A percentile compares a stretch with the other conserved stretches of the same genome.
phyloP scores from a whole-genome alignment of 2,329 filamentous ascomycete species.

The Penicillium sp. region DNA sequence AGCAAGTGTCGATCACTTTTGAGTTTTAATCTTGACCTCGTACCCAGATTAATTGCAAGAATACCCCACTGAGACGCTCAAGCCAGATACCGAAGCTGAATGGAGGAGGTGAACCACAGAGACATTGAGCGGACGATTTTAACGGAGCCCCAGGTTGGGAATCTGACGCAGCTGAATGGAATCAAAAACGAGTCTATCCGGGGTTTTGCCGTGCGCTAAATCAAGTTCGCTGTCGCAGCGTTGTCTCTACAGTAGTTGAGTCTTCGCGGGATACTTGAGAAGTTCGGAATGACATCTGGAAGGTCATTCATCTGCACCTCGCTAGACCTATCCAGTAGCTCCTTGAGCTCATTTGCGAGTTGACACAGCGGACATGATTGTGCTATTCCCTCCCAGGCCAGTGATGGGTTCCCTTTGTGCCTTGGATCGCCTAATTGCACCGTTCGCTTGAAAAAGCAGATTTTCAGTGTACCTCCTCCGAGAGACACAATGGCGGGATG shows the following conservation, averaged over 20 bases:
- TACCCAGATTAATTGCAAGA: background rate
- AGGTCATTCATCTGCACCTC: background rate
- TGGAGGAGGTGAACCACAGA: background rate
- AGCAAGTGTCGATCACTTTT: background rate
- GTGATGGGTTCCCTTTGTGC: constrained; percentile 11
- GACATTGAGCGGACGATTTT: background rate
- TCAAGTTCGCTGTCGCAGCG: background rate
- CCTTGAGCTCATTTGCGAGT: constrained; percentile 5
- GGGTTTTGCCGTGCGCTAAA: constrained; percentile 2
- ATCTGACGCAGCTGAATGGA: constrained; percentile 1
- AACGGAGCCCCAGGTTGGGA: background rate
- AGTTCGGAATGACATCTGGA: background rate
- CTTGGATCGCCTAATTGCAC: constrained; percentile 12
- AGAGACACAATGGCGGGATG: constrained; percentile 1
- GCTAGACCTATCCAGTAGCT: background rate
- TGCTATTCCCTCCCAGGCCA: constrained; percentile 10
- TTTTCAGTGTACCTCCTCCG: constrained; percentile 6
- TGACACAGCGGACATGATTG: constrained; percentile 3
- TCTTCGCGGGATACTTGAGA: constrained; percentile 2
- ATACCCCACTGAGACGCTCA: background rate
- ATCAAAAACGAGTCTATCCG: background rate
- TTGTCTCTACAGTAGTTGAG: background rate
- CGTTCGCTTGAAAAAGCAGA: constrained; percentile 7
- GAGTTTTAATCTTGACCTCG: constrained; percentile 3
- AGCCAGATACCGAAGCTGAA: constrained; percentile 1